Percentiles rank a stretch among this genome's conserved stretches.
Evolutionary conservation across 202 grass and related monocot genomes (phyloP).

Genomic region (Setaria italica): DNA sequence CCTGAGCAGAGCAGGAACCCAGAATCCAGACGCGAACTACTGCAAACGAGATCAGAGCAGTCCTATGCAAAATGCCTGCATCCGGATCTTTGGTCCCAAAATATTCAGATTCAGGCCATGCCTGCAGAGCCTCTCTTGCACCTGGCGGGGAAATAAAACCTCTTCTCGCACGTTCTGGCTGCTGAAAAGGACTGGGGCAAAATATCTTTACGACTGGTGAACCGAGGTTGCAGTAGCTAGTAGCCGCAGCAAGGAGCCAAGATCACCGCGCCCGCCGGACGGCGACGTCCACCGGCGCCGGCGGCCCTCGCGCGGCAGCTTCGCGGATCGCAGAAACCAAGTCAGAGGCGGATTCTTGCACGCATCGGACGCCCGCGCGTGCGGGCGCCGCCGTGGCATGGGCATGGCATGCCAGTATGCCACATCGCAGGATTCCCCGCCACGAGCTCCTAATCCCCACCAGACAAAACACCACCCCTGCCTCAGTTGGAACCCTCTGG

Average conservation of each 20-base stretch:
- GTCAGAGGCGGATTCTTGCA: not conserved
- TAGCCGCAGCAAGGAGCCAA: not conserved
- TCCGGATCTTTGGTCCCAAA: not conserved
- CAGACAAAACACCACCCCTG: not conserved
- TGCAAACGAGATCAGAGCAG: not conserved
- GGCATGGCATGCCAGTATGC: not conserved
- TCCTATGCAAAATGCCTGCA: not conserved
- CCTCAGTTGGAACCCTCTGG: not conserved
- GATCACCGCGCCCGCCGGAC: not conserved
- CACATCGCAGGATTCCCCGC: not conserved
- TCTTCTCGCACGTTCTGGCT: not conserved
- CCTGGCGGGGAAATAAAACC: too few species aligned
- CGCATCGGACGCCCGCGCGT: not conserved
- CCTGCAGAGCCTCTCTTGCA: too few species aligned
- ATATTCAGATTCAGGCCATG: not conserved
- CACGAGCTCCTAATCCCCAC: conserved; percentile 6
- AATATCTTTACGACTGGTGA: conserved; percentile 6
- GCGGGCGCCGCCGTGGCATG: not conserved
- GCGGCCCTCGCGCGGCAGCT: conserved; percentile 4
- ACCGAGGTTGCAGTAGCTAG: not conserved
- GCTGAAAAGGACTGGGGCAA: not conserved
- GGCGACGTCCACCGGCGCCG: conserved; percentile 24
- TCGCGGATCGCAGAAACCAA: conserved; percentile 5
- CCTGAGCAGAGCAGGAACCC: not conserved
- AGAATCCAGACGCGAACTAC: not conserved